Conservation (phyloP, 2,329 filamentous ascomycete genomes). For the Fusarium avenaceum region DNA sequence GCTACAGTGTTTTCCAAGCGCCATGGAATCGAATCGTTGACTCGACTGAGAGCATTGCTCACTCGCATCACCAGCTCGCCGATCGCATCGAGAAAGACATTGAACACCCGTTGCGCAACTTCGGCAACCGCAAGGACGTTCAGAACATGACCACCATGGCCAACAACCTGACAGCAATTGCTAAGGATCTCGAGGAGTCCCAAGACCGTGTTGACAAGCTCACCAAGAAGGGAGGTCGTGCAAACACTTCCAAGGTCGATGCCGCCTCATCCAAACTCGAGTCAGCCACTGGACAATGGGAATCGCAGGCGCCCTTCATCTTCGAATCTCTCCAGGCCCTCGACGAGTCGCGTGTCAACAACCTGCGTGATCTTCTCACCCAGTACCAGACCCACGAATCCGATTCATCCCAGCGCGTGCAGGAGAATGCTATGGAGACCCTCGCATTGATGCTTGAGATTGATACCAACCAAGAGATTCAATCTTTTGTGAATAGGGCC, state of each 20-base stretch:
- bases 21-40: constrained; percentile 91
- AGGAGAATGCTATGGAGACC: constrained; percentile 81
- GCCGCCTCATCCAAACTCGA: constrained; percentile 80
- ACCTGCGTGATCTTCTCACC: constrained; percentile 89
- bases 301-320: constrained; percentile 92
- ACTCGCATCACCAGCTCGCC: constrained; percentile 85
- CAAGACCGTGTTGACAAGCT: constrained; percentile 90
- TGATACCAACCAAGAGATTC: constrained; percentile 88
- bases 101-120: constrained; percentile 84
- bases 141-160: constrained; percentile 85
- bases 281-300: constrained; percentile 86
- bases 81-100: constrained; percentile 89
- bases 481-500: constrained; percentile 70
- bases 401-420: constrained; percentile 83
- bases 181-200: constrained; percentile 86
- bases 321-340: constrained; percentile 93
- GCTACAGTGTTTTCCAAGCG: constrained; percentile 83
- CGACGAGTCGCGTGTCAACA: constrained; percentile 90
- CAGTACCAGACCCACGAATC: constrained; percentile 94
- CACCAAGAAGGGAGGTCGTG: constrained; percentile 80
- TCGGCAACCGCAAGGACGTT: constrained; percentile 80
- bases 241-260: constrained; percentile 82
- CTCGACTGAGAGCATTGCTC: constrained; percentile 83
- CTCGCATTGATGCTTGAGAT: constrained; percentile 88
- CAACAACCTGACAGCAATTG: constrained; percentile 82